Conservation (phyloP, 176 grass and related monocot species). For the Aegilops bicornis region DNA sequence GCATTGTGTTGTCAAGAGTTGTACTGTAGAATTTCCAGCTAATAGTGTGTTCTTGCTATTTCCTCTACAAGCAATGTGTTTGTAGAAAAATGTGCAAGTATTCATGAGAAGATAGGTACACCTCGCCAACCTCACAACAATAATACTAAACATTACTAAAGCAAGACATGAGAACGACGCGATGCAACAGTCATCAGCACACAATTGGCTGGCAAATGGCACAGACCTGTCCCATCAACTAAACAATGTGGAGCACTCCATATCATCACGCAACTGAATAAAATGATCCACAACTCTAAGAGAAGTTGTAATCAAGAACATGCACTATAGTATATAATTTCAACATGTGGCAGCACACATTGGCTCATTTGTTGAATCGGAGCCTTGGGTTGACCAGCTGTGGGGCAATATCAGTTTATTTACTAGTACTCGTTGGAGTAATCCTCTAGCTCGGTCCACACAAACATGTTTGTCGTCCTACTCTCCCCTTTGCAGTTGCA, state of each 20-base stretch:
- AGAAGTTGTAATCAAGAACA: neutral
- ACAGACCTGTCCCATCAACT: neutral
- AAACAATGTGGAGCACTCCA: neutral
- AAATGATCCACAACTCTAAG: neutral
- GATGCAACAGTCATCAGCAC: neutral
- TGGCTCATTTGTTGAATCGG: neutral
- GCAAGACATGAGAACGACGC: neutral
- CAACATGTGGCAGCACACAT: neutral
- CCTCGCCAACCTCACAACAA: neutral
- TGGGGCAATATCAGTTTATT: neutral
- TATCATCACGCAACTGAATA: neutral
- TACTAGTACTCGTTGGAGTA: neutral
- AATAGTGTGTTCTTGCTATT: neutral
- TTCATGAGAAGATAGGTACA: conserved; percentile 2
- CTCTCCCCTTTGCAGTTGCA: neutral
- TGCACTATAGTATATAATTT: neutral
- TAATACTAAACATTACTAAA: neutral
- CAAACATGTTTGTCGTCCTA: neutral
- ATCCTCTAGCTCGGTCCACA: neutral
- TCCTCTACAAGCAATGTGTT: neutral
- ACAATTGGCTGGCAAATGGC: neutral
- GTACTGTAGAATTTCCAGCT: neutral
- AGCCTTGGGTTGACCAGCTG: neutral
- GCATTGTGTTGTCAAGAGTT: neutral
- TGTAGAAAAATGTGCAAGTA: neutral